Percentiles rank a stretch among this genome's conserved stretches.
Evolutionary conservation across 1,284 basidiomycete genomes (phyloP).

Genomic region (Boletus sp.): DNA sequence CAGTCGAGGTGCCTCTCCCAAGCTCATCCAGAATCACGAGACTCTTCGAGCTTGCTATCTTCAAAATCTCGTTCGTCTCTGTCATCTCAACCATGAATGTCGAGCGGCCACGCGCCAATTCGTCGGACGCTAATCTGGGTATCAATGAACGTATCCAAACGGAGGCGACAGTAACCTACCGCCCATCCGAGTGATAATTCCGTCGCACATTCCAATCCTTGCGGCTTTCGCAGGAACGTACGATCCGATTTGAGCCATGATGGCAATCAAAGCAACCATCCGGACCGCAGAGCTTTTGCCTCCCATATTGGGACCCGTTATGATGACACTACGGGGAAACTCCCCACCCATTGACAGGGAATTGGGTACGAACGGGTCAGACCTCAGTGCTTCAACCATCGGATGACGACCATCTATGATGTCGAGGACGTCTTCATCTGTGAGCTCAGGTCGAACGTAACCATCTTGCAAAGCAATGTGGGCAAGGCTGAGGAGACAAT

Average conservation of each 20-base stretch:
- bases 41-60: slow-evolving; percentile 64
- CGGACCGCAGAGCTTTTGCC: slow-evolving; percentile 75
- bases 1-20: slow-evolving; percentile 82
- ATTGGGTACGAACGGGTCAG: slow-evolving; percentile 82
- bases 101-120: slow-evolving; percentile 77
- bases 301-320: slow-evolving; percentile 84
- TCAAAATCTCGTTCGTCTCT: slow-evolving; percentile 89
- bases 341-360: slow-evolving; percentile 53
- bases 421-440: slow-evolving; percentile 55
- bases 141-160: slow-evolving; percentile 8
- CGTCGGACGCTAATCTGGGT: slow-evolving; percentile 67
- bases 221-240: slow-evolving; percentile 76
- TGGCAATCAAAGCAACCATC: slow-evolving; percentile 69
- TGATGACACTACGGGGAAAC: slow-evolving; percentile 63
- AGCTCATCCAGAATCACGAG: slow-evolving; percentile 86
- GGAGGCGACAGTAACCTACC: slow-evolving; percentile 38
- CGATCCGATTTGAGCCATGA: slow-evolving; percentile 70
- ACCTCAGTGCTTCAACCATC: slow-evolving; percentile 73
- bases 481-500: slow-evolving; percentile 72
- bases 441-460: slow-evolving; percentile 68
- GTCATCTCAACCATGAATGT: slow-evolving; percentile 97
- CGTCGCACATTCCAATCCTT: slow-evolving; percentile 75
- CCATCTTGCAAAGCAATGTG: slow-evolving; percentile 69
- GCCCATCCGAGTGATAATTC: slow-evolving; percentile 84
- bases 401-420: slow-evolving; percentile 76